Conservation (phyloP, 192 early-diverging fungal species). For the Backusella luteola region DNA sequence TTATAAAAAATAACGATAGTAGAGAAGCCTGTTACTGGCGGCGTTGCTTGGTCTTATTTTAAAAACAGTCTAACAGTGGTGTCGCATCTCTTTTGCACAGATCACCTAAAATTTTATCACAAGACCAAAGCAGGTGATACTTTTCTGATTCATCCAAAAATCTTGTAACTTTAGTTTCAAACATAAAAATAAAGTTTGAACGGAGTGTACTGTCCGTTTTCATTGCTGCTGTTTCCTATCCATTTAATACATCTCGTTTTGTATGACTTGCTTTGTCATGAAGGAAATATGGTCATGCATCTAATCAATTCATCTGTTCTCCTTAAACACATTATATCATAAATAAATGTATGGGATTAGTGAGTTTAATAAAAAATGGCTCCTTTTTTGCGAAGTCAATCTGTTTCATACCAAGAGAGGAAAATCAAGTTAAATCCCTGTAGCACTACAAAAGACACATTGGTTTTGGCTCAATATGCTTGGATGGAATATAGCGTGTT, state of each 20-base stretch:
- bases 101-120: not conserved
- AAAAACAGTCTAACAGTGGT: not conserved
- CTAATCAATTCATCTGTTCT: not conserved
- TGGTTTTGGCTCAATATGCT: not conserved
- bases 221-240: not conserved
- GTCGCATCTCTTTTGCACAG: not conserved
- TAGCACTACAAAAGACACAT: not conserved
- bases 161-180: not conserved
- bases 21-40: not conserved
- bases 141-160: slow-evolving; percentile 1
- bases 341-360: not conserved
- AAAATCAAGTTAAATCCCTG: not conserved
- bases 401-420: not conserved
- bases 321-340: not conserved
- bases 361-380: not conserved
- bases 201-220: not conserved
- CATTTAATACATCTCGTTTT: not conserved
- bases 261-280: not conserved
- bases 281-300: not conserved
- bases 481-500: not conserved
- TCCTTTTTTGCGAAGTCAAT: not conserved
- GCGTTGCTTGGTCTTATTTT: not conserved
- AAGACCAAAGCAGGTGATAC: not conserved
- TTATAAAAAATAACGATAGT: not conserved
- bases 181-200: not conserved